Conservation (phyloP, 805 yeast species). For the Lachancea mirantina region DNA sequence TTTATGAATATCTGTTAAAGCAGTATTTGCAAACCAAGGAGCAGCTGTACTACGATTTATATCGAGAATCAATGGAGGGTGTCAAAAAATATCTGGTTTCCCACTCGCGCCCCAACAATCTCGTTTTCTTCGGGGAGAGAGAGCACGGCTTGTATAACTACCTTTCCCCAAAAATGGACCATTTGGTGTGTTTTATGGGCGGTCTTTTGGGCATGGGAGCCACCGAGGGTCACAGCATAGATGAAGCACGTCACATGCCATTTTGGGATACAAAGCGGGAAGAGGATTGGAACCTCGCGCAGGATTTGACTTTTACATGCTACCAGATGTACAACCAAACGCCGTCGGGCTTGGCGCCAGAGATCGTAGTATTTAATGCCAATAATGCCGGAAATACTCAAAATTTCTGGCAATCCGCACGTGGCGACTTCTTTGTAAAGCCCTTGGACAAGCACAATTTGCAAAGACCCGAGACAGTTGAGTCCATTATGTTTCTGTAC, state of each 20-base stretch:
- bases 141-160: slow-evolving; percentile 58
- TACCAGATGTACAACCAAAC: slow-evolving; percentile 73
- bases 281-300: slow-evolving; percentile 60
- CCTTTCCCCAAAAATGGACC: slow-evolving; percentile 77
- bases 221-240: slow-evolving; percentile 56
- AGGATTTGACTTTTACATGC: slow-evolving; percentile 72
- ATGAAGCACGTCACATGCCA: slow-evolving; percentile 47
- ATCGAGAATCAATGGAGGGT: slow-evolving; percentile 69
- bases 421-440: slow-evolving; percentile 59
- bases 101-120: slow-evolving; percentile 52
- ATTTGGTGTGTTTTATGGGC: slow-evolving; percentile 85
- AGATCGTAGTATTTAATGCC: slow-evolving; percentile 78
- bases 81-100: slow-evolving; percentile 60
- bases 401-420: slow-evolving; percentile 29
- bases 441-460: slow-evolving; percentile 72
- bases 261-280: slow-evolving; percentile 55
- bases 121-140: slow-evolving; percentile 71
- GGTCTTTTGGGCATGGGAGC: slow-evolving; percentile 87
- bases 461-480: slow-evolving; percentile 93
- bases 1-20: slow-evolving; percentile 81
- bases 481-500: slow-evolving; percentile 72
- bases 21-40: slow-evolving; percentile 75
- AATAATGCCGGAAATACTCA: slow-evolving; percentile 10
- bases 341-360: slow-evolving; percentile 80
- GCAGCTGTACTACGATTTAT: slow-evolving; percentile 61